phyloP scores from a whole-genome alignment of 192 early-diverging fungal genomes.

The Linderina pennispora region DNA sequence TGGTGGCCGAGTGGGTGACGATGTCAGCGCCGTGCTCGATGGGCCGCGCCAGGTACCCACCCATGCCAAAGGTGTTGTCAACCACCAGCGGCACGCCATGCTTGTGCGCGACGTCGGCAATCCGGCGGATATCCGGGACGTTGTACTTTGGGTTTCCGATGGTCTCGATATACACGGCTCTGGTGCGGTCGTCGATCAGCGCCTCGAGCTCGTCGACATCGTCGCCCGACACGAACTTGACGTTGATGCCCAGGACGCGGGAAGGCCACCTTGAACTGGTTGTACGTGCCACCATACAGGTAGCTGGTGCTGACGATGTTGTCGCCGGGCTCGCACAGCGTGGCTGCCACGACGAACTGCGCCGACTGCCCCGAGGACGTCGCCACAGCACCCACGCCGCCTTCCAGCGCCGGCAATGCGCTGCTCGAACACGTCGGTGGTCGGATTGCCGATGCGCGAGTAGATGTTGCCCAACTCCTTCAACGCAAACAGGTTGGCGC shows the following conservation, averaged over 20 bases:
- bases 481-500: constrained; percentile 74
- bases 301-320: constrained; percentile 81
- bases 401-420: constrained; percentile 88
- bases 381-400: constrained; percentile 70
- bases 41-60: constrained; percentile 75
- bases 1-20: constrained; percentile 87
- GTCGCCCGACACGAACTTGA: constrained; percentile 71
- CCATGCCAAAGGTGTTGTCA: constrained; percentile 96
- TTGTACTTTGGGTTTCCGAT: constrained; percentile 90
- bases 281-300: constrained; percentile 74
- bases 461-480: constrained; percentile 79
- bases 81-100: constrained; percentile 87
- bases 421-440: constrained; percentile 86
- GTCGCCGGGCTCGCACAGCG: constrained; percentile 71
- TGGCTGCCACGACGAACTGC: constrained; percentile 76
- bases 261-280: constrained; percentile 81
- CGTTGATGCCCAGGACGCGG: constrained; percentile 79
- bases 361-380: constrained; percentile 80
- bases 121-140: constrained; percentile 78
- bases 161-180: constrained; percentile 85
- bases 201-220: constrained; percentile 65
- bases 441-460: constrained; percentile 79
- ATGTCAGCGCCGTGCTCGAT: constrained; percentile 96
- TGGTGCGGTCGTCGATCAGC: constrained; percentile 85
- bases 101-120: constrained; percentile 74